These are phyloP conservation scores for Naganishia sp. DNA, from an alignment of 1,284 basidiomycete genomes.

Conservation along the genomic window DNA sequence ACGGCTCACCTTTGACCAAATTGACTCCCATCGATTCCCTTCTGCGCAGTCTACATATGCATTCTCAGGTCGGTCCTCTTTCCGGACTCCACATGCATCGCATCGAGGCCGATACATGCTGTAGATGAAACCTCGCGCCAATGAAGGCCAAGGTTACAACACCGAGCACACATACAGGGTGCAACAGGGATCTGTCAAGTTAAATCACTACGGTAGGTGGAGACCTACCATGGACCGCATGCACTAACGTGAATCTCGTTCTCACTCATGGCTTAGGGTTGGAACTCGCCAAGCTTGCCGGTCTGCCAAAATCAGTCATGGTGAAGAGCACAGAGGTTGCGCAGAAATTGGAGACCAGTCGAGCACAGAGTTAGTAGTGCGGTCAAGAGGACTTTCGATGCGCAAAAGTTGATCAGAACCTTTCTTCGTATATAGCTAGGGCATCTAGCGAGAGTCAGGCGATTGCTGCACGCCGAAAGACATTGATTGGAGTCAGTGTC, in stretches of 20 bases:
- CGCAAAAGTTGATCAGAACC: neutral
- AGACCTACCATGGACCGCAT: neutral
- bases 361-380: constrained; percentile 56
- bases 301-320: constrained; percentile 71
- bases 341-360: constrained; percentile 62
- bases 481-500: constrained; percentile 14
- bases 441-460: constrained; percentile 29
- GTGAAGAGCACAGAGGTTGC: constrained; percentile 65
- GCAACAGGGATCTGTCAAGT: constrained; percentile 43
- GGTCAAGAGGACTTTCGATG: no score
- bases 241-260: constrained; percentile 53
- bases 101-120: no score
- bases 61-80: constrained; percentile 64
- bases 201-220: constrained; percentile 51
- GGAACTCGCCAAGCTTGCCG: constrained; percentile 77
- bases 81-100: neutral
- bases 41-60: constrained; percentile 69
- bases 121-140: neutral
- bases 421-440: neutral
- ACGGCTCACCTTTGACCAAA: neutral
- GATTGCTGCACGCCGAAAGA: constrained; percentile 21
- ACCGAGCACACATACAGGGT: constrained; percentile 70
- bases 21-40: neutral
- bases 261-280: constrained; percentile 72
- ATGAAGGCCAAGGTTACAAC: neutral